These are phyloP conservation scores for Cystobasidium sp. DNA, from an alignment of 1,284 basidiomycete species.

Conservation along the genomic window DNA sequence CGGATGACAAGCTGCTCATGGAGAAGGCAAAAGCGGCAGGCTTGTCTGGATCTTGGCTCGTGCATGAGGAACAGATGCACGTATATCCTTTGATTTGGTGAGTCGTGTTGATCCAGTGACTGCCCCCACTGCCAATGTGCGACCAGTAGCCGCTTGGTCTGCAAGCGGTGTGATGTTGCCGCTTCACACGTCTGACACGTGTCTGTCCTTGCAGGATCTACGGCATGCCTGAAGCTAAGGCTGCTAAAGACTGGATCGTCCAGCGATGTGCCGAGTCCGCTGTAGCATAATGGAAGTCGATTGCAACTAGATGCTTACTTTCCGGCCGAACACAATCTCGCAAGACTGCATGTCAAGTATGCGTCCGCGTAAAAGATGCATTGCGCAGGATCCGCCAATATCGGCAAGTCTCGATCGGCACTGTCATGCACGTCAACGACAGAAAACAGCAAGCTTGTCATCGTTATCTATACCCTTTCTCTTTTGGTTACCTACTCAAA, in stretches of 20 bases:
- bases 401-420: no score
- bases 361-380: no score
- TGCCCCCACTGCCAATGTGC: neutral
- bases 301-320: neutral
- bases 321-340: neutral
- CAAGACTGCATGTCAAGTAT: neutral
- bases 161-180: neutral
- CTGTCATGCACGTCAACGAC: no score
- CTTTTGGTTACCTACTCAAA: no score
- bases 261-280: neutral
- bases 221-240: slow-evolving; percentile 13
- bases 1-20: slow-evolving; percentile 25
- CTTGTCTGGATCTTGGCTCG: slow-evolving; percentile 24
- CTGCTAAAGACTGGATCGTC: slow-evolving; percentile 37
- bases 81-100: slow-evolving; percentile 25
- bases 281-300: neutral
- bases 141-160: no score
- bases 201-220: slow-evolving; percentile 16
- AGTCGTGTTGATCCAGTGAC: neutral
- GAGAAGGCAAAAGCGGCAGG: slow-evolving; percentile 21
- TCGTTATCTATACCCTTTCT: no score
- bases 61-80: slow-evolving; percentile 35
- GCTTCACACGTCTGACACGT: no score
- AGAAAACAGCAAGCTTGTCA: no score
- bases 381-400: no score